Base-by-base conservation (phyloP, 805 yeast species). In the Saccharomycopsis lassenensis region DNA sequence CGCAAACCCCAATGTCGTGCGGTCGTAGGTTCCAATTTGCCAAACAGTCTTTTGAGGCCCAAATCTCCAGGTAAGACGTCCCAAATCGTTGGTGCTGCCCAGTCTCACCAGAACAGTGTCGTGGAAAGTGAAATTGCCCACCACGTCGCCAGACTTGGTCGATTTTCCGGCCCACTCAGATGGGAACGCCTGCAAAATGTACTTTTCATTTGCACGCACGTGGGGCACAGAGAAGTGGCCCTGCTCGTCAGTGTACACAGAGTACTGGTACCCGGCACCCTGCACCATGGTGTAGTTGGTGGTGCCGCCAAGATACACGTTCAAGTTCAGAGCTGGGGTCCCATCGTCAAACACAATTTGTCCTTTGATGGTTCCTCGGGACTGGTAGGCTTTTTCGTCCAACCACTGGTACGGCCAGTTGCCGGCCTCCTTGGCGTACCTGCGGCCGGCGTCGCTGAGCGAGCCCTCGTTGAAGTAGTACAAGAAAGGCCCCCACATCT, bases 221-320 rank as follows among this genome's bases (percentile, higher is more conserved):
- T 25, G 16, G n/a, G 7, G 7, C 7, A 25, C 14, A 25, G 7
- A 6, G n/a, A 25, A 25, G n/a, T 25, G 14, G 7, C 29, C 29
- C 6, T 25, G 16, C 6, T 25, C 29, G n/a, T 25, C 29, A 5
- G 29, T 25, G 12, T 25, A 25, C n/a, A 7, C 7, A n/a, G n/a
- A 25, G n/a, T 25, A 25, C 29, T 25, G 29, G n/a, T 25, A 25
- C 14, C n/a, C 29, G n/a, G 29, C 29, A 7, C 29, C 29, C 14
- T 25, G 29, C n/a, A 25, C 29, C 29, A 25, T 25, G 12, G 29
- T 25, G 12, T 25, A 25, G 14, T 25, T 25, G 29, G n/a, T n/a
- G 14, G 7, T 25, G n/a, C 14, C n/a, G n/a, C 29, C 29, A n/a
- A 25, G 29, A n/a, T n/a, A 25, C 7, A 25, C 6, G n/a, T 25